Base-by-base conservation (phyloP, 805 yeast species). In the Yamadazyma sp. region DNA sequence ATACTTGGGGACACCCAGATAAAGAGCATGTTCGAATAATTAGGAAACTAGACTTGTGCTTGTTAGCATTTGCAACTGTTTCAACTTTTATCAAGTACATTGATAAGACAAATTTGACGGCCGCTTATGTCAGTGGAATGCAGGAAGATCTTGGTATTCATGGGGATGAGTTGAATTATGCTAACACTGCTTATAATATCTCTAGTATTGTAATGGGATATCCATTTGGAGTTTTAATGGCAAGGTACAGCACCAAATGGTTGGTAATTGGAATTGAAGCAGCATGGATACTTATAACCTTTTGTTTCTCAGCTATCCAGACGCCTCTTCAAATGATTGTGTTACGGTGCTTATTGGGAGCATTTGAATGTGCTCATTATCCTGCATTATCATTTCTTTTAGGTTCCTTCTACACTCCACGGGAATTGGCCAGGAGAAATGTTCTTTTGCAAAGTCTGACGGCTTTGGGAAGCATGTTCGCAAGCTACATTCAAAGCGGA, bases 61-160 rank as follows among this genome's bases (percentile, higher is more conserved):
- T 43, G 10, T 35, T 44, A 26, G 24, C 34, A 10, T 37, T 33
- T 20, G 47, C 43, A 10, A 34, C 40, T 10, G 9, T 26, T 11
- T 37, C 45, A 5, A 31, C 41, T 5, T 40, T 44, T 30, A 36
- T 40, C 17, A 40, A 40, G 31, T 40, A 37, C n/a, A 19, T 43
- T 13, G 41, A 43, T 60, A 50, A 49, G 24, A 54, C 32, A 60
- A 55, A 56, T 70, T 22, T 43, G 15, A 6, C 25, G 8, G 10
- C 12, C 13, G 34, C 34, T 21, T 82, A 80, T 49, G 80, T 78
- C 27, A 71, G 79, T 13, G 84, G 85, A 17, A 68, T 82, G 77
- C 58, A 71, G 43, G 78, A 73, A 48, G 79, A 67, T 21, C 25
- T 83, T 18, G 49, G 65, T 13, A 59, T 84, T 20, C 49, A 50